These are phyloP conservation scores for Apophysomyces variabilis DNA, from an alignment of 371 early-diverging fungal species.

Conservation along the genomic window DNA sequence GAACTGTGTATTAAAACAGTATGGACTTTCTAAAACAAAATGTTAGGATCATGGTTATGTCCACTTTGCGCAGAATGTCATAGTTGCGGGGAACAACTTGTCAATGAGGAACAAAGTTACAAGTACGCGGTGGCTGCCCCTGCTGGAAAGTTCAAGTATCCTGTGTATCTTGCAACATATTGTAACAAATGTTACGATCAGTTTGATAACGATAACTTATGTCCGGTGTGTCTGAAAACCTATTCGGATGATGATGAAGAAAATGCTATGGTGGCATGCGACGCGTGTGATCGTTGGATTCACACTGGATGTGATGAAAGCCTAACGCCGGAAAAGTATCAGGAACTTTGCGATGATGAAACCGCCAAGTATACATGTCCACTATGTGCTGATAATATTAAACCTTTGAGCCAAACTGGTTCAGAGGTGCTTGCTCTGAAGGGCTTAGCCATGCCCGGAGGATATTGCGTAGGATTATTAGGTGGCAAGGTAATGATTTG, in stretches of 20 bases:
- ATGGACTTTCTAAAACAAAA: neutral
- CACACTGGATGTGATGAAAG: constrained; percentile 77
- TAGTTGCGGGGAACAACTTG: constrained; percentile 50
- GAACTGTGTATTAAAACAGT: neutral
- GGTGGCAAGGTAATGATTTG: constrained; percentile 43
- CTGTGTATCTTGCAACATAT: constrained; percentile 64
- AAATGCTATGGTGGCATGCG: constrained; percentile 80
- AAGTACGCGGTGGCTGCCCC: constrained; percentile 54
- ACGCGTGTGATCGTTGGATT: constrained; percentile 81
- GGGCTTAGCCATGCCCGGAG: constrained; percentile 35
- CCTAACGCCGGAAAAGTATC: constrained; percentile 65
- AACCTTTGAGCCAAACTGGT: constrained; percentile 30
- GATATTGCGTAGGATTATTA: constrained; percentile 33
- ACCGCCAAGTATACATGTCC: constrained; percentile 73
- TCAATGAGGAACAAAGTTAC: constrained; percentile 42
- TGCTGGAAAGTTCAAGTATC: constrained; percentile 38
- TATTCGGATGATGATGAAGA: constrained; percentile 61
- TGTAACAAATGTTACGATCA: constrained; percentile 63
- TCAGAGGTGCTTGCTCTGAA: constrained; percentile 36
- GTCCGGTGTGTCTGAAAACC: constrained; percentile 77
- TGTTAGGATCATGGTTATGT: constrained; percentile 50
- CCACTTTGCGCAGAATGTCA: constrained; percentile 62
- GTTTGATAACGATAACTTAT: constrained; percentile 64
- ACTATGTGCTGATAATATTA: constrained; percentile 59
- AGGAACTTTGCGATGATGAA: constrained; percentile 56